Evolutionary conservation across 1,284 basidiomycete genomes (phyloP).

Genomic region (Leccinum ponderosum): DNA sequence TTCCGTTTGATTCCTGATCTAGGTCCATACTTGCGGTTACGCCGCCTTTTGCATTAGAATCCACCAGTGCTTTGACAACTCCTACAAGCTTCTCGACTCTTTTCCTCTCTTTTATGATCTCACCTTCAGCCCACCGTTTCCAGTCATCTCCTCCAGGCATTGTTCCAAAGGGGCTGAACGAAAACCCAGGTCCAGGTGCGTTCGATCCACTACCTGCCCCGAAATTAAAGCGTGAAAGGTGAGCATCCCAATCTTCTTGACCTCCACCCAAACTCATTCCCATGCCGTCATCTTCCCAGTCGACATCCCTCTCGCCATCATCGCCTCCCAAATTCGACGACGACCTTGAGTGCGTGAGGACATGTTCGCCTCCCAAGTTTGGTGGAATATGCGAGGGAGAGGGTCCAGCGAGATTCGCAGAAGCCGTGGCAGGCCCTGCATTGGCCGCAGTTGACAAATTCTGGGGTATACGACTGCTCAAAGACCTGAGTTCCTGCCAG

Average conservation of each 20-base stretch:
- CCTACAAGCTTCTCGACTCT: slow-evolving; percentile 49
- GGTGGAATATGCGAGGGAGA: slow-evolving; percentile 6
- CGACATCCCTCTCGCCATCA: slow-evolving; percentile 28
- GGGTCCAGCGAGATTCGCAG: slow-evolving; percentile 11
- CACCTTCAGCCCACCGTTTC: slow-evolving; percentile 30
- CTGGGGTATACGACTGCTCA: slow-evolving; percentile 35
- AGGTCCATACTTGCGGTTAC: slow-evolving; percentile 1
- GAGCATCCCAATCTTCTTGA: slow-evolving; percentile 26
- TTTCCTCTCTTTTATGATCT: slow-evolving; percentile 46
- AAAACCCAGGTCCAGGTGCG: slow-evolving; percentile 12
- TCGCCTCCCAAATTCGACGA: slow-evolving; percentile 31
- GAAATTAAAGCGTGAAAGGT: slow-evolving; percentile 17
- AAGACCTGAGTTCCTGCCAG: slow-evolving; percentile 42
- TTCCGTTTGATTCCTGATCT: slow-evolving; percentile 13
- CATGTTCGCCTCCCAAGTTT: slow-evolving; percentile 17
- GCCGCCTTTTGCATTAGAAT: slow-evolving; percentile 49
- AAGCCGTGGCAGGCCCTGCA: slow-evolving; percentile 3
- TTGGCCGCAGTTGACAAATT: slow-evolving; percentile 4
- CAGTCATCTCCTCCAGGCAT: slow-evolving; percentile 24
- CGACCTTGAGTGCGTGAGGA: slow-evolving; percentile 25
- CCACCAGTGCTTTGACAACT: slow-evolving; percentile 51
- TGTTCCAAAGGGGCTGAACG: slow-evolving; percentile 13
- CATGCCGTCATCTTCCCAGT: slow-evolving; percentile 33
- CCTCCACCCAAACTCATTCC: slow-evolving; percentile 16
- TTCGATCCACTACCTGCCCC: slow-evolving; percentile 13